These are phyloP conservation scores for Spergularia marina DNA, from an alignment of 148 eudicot genomes.

Conservation along the genomic window DNA sequence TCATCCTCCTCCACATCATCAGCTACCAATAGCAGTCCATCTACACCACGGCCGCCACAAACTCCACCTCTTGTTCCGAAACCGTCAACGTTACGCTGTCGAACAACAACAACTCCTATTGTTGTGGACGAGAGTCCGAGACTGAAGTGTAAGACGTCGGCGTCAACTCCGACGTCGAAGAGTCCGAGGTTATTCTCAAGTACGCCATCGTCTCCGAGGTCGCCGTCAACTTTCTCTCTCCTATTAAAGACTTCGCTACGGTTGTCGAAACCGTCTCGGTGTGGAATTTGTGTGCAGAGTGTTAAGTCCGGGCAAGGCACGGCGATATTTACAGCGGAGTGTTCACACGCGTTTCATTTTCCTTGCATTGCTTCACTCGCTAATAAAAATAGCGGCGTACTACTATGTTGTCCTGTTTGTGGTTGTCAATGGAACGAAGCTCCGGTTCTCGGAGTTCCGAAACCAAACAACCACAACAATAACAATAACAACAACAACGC, in stretches of 20 bases:
- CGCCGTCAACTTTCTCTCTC: conserved; percentile 69
- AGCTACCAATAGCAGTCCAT: conserved; percentile 22
- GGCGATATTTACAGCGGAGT: conserved; percentile 80
- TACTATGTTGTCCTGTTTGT: conserved; percentile 66
- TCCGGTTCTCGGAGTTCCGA: conserved; percentile 37
- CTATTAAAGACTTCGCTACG: conserved; percentile 56
- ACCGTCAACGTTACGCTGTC: conserved; percentile 38
- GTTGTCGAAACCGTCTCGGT: conserved; percentile 43
- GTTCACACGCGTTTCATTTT: conserved; percentile 68
- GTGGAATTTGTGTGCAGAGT: conserved; percentile 65
- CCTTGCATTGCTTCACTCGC: conserved; percentile 64
- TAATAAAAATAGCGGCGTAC: conserved; percentile 35
- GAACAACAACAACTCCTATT: conserved; percentile 13
- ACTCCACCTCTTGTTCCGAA: conserved; percentile 14
- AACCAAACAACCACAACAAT: conserved; percentile 8
- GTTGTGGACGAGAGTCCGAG: not conserved
- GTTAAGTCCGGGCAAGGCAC: conserved; percentile 68
- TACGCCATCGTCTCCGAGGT: conserved; percentile 64
- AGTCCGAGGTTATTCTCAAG: conserved; percentile 46
- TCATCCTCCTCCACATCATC: conserved; percentile 30
- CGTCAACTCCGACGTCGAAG: conserved; percentile 17
- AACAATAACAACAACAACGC: not conserved
- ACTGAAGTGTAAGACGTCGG: conserved; percentile 5
- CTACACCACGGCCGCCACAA: conserved; percentile 39
- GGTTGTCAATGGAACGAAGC: conserved; percentile 64